Base-by-base conservation (phyloP, 305 asterid species). In the Fraxinus platypoda region DNA sequence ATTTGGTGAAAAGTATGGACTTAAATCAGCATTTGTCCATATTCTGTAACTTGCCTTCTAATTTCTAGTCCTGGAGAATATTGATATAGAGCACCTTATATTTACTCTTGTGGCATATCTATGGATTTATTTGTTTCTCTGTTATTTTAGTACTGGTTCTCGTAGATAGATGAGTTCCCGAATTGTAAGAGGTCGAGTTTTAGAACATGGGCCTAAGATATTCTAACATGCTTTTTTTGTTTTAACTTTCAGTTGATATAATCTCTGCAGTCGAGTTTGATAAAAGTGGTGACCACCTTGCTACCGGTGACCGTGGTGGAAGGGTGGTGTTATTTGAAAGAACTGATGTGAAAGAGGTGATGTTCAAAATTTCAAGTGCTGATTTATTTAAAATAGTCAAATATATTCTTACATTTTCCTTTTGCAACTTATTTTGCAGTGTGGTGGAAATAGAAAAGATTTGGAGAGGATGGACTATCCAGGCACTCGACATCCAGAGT, bases 251-350 rank as follows among this genome's bases (percentile, higher is more conserved):
- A 96, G 99, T 93, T 88, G 99, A 96, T 87, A 92, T 96, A 86
- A 96, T 96, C 83, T 93, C 99, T 54, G 97, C 99, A 6, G 91
- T 96, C 77, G 99, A 96, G 92, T 96, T 96, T 70, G 98, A 96
- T 86, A 96, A 91, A 91, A 86, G 91, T 86, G 99, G 99, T 26
- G 97, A 94, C 86, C 98, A 92, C 92, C 97, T 96, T 73, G 99
- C 98, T 81, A 93, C 99, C 35, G 99, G 98, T 59, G 99, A 96
- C 83, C 98, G 98, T 68, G 99, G 99, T 80, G 99, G 99, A 86
- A 91, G 99, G 88, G 98, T 94, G 84, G 99, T 96, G 78, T 88
- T 96, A 84, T 94, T 96, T 84, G 99, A 96, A 90, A 91, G 97
- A 87, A 91, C 97, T 15, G 98, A 96, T 72, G 76, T 91, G 34